A percentile compares a stretch with the other conserved stretches of the same genome.
Conservation (phyloP, 2,329 filamentous ascomycete species). For the Hymenoscyphus fraxineus region DNA sequence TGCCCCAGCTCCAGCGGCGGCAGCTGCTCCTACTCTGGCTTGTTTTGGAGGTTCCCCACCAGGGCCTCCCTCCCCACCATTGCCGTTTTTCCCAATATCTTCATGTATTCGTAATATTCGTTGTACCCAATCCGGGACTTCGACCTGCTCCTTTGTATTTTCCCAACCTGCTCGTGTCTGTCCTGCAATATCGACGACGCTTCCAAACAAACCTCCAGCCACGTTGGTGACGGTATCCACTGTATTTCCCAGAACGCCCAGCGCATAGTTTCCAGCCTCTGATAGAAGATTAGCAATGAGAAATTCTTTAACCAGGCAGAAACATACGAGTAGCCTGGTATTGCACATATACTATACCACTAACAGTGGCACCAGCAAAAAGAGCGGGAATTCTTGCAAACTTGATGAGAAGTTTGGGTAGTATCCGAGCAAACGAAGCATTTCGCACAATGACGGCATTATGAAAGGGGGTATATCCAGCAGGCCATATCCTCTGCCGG, state of each 20-base stretch:
- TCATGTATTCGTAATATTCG: constrained; percentile 64
- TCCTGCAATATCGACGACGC: constrained; percentile 69
- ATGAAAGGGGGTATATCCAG: constrained; percentile 74
- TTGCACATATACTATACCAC: constrained; percentile 85
- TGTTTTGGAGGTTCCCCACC: constrained; percentile 50
- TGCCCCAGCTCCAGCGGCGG: constrained; percentile 63
- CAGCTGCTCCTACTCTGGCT: constrained; percentile 57
- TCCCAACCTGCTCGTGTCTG: constrained; percentile 80
- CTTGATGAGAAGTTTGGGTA: constrained; percentile 89
- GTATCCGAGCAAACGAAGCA: constrained; percentile 59
- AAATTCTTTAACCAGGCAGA: neutral
- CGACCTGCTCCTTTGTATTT: constrained; percentile 74
- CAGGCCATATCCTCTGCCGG: constrained; percentile 68
- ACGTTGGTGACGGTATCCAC: constrained; percentile 67
- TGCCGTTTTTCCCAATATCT: constrained; percentile 47
- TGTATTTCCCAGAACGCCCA: constrained; percentile 71
- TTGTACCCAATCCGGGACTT: constrained; percentile 74
- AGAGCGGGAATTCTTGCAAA: constrained; percentile 84
- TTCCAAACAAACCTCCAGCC: constrained; percentile 66
- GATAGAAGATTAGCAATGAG: constrained; percentile 9
- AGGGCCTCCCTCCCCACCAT: constrained; percentile 39
- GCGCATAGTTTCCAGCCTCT: constrained; percentile 73
- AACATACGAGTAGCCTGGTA: constrained; percentile 84
- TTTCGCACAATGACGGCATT: constrained; percentile 66
- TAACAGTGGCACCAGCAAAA: constrained; percentile 84